Conservation (phyloP, 345 rosid genomes). For the Rhodamnia argentea region DNA sequence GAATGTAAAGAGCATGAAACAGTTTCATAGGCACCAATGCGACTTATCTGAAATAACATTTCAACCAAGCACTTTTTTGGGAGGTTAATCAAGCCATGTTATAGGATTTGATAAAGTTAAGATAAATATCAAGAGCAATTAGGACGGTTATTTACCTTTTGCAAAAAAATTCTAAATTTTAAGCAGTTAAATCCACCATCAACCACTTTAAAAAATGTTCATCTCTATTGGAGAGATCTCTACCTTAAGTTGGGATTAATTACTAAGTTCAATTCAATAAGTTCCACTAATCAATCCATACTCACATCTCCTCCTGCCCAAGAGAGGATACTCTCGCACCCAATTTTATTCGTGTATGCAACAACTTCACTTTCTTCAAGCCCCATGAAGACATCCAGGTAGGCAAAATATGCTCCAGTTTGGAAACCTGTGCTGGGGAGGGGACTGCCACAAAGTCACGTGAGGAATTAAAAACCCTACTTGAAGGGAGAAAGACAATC, state of each 20-base stretch:
- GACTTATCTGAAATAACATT: background rate
- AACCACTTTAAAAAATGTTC: background rate
- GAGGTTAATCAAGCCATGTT: background rate
- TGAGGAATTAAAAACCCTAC: background rate
- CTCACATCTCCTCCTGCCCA: constrained; percentile 55
- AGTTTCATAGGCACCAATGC: background rate
- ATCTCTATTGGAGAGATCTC: background rate
- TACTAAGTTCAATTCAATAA: background rate
- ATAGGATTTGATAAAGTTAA: background rate
- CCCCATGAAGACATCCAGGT: constrained; percentile 32
- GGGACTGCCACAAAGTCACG: constrained; percentile 51
- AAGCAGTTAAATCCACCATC: background rate
- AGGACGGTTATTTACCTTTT: background rate
- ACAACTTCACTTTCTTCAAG: constrained; percentile 18
- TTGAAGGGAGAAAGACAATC: background rate
- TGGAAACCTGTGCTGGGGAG: constrained; percentile 68
- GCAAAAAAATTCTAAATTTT: background rate
- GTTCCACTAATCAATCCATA: constrained; percentile 3
- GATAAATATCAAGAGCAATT: background rate
- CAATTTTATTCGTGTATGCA: constrained; percentile 35
- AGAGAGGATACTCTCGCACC: constrained; percentile 75
- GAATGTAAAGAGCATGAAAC: background rate
- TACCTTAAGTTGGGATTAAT: background rate
- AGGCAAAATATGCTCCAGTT: constrained; percentile 68
- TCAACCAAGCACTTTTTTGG: background rate